Conservation (phyloP, 2,329 filamentous ascomycete species). For the Fusarium poae region DNA sequence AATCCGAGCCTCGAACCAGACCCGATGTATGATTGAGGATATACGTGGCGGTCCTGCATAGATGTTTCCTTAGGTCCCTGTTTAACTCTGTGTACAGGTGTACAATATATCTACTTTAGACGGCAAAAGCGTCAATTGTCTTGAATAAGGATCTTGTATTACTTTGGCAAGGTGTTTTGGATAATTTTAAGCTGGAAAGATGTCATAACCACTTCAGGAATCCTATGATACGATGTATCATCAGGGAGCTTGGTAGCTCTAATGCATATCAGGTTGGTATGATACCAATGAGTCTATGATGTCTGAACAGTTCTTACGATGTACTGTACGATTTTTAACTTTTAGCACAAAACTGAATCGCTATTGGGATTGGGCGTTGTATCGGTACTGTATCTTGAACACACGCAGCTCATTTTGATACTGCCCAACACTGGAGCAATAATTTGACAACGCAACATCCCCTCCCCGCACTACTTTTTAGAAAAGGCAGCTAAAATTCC, state of each 20-base stretch:
- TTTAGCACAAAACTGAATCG: neutral
- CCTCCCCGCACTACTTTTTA: neutral
- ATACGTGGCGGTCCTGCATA: conserved; percentile 62
- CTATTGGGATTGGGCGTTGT: neutral
- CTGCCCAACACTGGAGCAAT: neutral
- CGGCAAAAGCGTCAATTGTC: conserved; percentile 50
- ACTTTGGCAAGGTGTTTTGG: conserved; percentile 9
- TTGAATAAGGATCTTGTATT: conserved; percentile 22
- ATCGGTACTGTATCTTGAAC: neutral
- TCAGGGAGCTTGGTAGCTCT: neutral
- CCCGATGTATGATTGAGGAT: conserved; percentile 57
- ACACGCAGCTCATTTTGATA: neutral
- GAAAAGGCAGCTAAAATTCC: neutral
- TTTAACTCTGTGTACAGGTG: conserved; percentile 64
- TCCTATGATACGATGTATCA: conserved; percentile 15
- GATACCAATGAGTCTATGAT: neutral
- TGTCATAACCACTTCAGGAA: neutral
- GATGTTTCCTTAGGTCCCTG: conserved; percentile 62
- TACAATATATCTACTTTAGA: conserved; percentile 67
- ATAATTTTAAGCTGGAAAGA: conserved; percentile 8
- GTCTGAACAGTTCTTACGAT: neutral
- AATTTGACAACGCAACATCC: neutral
- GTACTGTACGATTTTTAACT: neutral
- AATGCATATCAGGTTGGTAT: conserved; percentile 8
- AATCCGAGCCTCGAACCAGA: conserved; percentile 51